Evolutionary conservation across 2,329 filamentous ascomycete genomes (phyloP).

Genomic region (Alternaria viburni): DNA sequence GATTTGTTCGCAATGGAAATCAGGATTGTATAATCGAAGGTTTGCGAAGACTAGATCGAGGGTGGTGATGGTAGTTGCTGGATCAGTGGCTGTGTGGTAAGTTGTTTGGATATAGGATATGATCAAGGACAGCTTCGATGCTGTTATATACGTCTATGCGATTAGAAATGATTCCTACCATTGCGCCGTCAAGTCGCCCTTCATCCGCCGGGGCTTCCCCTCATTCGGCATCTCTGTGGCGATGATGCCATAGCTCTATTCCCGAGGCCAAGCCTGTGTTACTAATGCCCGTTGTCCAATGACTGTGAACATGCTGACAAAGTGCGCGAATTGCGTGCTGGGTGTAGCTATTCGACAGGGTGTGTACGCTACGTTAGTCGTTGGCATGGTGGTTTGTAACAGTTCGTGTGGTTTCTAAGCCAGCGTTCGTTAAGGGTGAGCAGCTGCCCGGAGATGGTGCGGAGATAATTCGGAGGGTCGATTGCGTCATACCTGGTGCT

Average conservation of each 20-base stretch:
- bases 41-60: not conserved
- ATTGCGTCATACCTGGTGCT: not conserved
- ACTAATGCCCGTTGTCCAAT: conserved; percentile 33
- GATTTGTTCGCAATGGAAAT: not conserved
- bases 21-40: not conserved
- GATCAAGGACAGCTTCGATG: conserved; percentile 3
- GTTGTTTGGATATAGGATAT: conserved; percentile 14
- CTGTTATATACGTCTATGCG: conserved; percentile 30
- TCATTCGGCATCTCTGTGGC: conserved; percentile 29
- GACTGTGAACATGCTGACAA: conserved; percentile 30
- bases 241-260: conserved; percentile 45
- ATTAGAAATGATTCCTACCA: conserved; percentile 37
- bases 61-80: conserved; percentile 1
- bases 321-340: conserved; percentile 34
- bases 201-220: conserved; percentile 15
- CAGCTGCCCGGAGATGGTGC: not conserved
- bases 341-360: not conserved
- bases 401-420: not conserved
- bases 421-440: not conserved
- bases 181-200: conserved; percentile 10
- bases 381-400: conserved; percentile 12
- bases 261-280: conserved; percentile 33
- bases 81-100: conserved; percentile 12
- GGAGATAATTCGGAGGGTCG: not conserved
- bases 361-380: not conserved